A percentile compares a stretch with the other conserved stretches of the same genome.
These are phyloP conservation scores for Climacium dendroides DNA, from an alignment of 225 moss, liverwort and hornwort species.

Conservation along the genomic window DNA sequence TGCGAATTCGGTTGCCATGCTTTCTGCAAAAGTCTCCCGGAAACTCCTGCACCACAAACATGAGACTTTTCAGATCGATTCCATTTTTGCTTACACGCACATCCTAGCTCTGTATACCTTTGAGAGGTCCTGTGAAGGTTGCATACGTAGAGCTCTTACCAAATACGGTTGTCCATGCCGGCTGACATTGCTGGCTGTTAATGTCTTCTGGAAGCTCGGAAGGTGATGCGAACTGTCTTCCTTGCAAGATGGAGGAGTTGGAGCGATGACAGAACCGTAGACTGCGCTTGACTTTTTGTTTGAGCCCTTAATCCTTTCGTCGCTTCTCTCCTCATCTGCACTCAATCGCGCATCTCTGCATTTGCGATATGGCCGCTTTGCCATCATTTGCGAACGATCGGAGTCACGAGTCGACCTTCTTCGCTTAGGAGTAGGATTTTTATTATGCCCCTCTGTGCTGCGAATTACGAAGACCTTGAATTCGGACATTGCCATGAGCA, in stretches of 20 bases:
- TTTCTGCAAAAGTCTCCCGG: neutral
- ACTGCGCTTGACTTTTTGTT: neutral
- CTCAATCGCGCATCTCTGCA: neutral
- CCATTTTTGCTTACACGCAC: neutral
- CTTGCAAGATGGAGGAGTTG: neutral
- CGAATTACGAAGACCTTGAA: neutral
- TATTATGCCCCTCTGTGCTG: neutral
- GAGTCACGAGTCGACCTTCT: neutral
- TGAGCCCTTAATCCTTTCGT: neutral
- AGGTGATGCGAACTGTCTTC: neutral
- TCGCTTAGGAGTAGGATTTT: neutral
- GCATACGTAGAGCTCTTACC: neutral
- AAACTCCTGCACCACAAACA: neutral
- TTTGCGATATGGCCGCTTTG: neutral
- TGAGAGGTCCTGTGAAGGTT: too few relatives aligned
- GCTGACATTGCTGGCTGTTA: neutral
- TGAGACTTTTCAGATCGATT: neutral
- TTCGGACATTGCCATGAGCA: neutral
- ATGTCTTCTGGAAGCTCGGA: neutral
- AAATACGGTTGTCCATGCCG: neutral
- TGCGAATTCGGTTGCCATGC: neutral
- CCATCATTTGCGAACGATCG: neutral
- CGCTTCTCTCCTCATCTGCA: neutral
- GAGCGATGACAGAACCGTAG: neutral
- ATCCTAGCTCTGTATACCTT: neutral